Conservation (phyloP, 306 rosid species). For the Mucuna pruriens region DNA sequence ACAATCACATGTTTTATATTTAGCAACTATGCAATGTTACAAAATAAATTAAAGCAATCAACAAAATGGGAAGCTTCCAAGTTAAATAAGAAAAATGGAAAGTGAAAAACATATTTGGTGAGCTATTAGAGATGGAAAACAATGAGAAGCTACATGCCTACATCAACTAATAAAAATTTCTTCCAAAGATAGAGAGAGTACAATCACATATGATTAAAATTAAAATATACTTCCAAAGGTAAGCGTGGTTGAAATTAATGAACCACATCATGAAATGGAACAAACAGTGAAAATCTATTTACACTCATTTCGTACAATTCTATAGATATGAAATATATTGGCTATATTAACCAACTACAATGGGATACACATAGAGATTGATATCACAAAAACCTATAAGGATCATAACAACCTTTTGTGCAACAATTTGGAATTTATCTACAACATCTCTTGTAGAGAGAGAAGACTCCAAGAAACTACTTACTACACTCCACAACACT, state of each 20-base stretch:
- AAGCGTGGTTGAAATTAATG: not conserved
- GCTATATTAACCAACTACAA: not conserved
- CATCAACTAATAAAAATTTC: no score
- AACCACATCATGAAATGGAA: not conserved
- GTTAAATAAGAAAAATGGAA: no score
- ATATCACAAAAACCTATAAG: constrained; percentile 10
- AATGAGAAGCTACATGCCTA: no score
- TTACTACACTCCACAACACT: constrained; percentile 76
- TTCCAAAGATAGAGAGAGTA: no score
- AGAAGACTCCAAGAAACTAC: constrained; percentile 73
- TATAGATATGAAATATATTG: not conserved
- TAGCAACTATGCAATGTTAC: no score
- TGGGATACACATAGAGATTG: constrained; percentile 7
- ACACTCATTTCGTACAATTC: not conserved
- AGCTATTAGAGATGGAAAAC: no score
- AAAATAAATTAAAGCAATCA: no score
- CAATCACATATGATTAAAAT: no score
- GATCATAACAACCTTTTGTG: constrained; percentile 74
- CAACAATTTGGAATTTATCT: constrained; percentile 87
- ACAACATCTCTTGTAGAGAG: constrained; percentile 88
- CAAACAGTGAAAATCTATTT: not conserved
- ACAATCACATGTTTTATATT: no score
- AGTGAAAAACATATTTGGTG: no score
- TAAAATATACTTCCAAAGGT: no score
- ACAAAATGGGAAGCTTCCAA: no score